These are phyloP conservation scores for Coemansia sp. DNA, from an alignment of 192 early-diverging fungal genomes.

Conservation along the genomic window DNA sequence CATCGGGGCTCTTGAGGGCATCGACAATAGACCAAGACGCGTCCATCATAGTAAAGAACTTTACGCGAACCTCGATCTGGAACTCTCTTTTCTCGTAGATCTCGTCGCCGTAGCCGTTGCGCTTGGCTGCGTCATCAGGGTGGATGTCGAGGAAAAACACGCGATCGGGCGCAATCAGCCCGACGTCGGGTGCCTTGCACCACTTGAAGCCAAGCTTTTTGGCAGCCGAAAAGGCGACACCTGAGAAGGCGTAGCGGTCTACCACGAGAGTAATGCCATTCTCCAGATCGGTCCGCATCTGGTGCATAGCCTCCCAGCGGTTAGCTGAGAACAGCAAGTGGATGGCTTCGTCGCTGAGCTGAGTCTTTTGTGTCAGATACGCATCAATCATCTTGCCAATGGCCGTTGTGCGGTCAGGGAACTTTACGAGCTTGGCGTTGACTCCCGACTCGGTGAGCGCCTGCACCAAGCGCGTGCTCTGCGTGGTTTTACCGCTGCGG, in stretches of 20 bases:
- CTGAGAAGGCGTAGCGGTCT: constrained; percentile 96
- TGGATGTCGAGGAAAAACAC: constrained; percentile 88
- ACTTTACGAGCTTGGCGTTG: constrained; percentile 67
- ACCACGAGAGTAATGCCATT: constrained; percentile 78
- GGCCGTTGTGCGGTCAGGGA: constrained; percentile 91
- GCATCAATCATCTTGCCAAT: constrained; percentile 90
- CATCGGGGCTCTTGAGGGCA: constrained; percentile 37
- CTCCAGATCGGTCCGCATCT: constrained; percentile 63
- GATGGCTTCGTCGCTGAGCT: constrained; percentile 79
- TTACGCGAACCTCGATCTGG: constrained; percentile 74
- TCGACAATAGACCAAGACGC: constrained; percentile 55
- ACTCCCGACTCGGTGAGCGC: constrained; percentile 55
- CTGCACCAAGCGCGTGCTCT: constrained; percentile 69
- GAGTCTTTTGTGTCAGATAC: constrained; percentile 71
- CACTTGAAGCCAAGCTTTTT: constrained; percentile 85
- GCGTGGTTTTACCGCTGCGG: constrained; percentile 91
- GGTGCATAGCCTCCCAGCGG: constrained; percentile 84
- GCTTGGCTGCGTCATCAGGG: constrained; percentile 69
- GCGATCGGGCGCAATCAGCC: constrained; percentile 81
- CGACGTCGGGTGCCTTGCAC: constrained; percentile 86
- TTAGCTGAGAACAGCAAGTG: constrained; percentile 97
- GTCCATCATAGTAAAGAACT: constrained; percentile 68
- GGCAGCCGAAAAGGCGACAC: constrained; percentile 88
- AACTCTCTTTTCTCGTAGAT: constrained; percentile 86
- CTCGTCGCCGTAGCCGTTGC: constrained; percentile 90